Conservation (phyloP, 2,329 filamentous ascomycete genomes). For the Aureobasidium subglaciale region DNA sequence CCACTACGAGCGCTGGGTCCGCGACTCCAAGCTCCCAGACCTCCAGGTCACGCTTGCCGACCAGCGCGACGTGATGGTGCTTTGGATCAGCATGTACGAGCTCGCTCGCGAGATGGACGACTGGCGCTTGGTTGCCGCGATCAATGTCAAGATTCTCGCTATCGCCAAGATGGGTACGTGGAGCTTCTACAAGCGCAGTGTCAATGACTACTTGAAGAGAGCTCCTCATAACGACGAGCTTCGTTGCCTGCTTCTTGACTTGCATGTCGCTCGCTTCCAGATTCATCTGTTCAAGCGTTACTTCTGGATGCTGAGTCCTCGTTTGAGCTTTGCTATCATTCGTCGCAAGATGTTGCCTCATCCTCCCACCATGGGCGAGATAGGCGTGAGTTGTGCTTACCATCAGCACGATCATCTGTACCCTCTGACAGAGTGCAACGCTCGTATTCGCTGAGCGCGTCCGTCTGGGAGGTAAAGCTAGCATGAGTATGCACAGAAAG, state of each 20-base stretch:
- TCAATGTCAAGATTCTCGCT: not conserved
- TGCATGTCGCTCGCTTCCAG: not conserved
- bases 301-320: not conserved
- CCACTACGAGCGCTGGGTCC: constrained; percentile 7
- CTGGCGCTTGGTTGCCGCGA: not conserved
- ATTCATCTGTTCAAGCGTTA: not conserved
- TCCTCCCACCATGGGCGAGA: not conserved
- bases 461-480: not conserved
- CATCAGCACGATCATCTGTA: constrained; percentile 4
- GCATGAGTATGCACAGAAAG: not conserved
- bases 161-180: not conserved
- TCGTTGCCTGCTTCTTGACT: not conserved
- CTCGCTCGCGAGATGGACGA: not conserved
- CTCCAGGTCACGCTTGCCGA: not conserved
- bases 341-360: not conserved
- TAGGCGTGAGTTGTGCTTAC: not conserved
- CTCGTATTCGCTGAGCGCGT: not conserved
- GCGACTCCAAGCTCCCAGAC: not conserved
- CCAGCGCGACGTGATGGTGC: not conserved
- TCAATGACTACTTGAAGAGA: not conserved
- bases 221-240: not conserved
- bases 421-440: not conserved
- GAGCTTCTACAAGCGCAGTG: constrained; percentile 4
- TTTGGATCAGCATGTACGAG: not conserved
- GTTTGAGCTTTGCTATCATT: not conserved